These are phyloP conservation scores for Balansia obtecta DNA, from an alignment of 2,329 filamentous ascomycete genomes.

Conservation along the genomic window DNA sequence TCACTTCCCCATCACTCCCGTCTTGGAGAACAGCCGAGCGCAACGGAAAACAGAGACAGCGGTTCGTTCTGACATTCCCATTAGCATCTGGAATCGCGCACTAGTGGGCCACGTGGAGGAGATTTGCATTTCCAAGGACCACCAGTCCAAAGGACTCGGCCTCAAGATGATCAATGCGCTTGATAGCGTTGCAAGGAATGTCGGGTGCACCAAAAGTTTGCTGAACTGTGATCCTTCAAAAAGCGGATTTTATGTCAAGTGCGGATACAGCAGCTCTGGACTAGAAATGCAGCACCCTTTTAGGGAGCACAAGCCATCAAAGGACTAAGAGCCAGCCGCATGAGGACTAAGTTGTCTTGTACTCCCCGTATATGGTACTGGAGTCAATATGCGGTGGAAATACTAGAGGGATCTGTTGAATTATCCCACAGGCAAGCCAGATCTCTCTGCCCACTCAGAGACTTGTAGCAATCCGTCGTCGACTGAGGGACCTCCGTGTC, in stretches of 20 bases:
- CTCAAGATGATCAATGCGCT: slow-evolving; percentile 65
- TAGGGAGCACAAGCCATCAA: not conserved
- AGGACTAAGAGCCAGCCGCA: no score
- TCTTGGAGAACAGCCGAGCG: not conserved
- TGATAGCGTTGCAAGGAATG: slow-evolving; percentile 57
- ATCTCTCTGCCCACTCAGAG: no score
- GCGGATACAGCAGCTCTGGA: slow-evolving; percentile 11
- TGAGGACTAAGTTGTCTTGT: no score
- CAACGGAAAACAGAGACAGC: not conserved
- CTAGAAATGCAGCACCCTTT: slow-evolving; percentile 11
- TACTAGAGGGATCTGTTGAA: no score
- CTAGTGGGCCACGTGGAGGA: slow-evolving; percentile 74
- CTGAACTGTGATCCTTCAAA: slow-evolving; percentile 69
- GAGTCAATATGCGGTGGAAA: no score
- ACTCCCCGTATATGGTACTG: no score
- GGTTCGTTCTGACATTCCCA: not conserved
- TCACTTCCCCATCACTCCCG: no score
- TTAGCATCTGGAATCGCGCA: slow-evolving; percentile 51
- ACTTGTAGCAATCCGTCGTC: no score
- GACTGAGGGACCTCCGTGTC: no score
- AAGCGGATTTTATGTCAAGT: slow-evolving; percentile 57
- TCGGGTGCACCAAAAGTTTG: slow-evolving; percentile 73
- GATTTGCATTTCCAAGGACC: slow-evolving; percentile 65
- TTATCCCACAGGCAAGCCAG: no score
- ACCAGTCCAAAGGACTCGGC: slow-evolving; percentile 73